Evolutionary conservation across 768 basidiomycete species (phyloP), one percentile per base, ranked within the genome.

Genomic region (Xerocomellus chrysenteron): DNA sequence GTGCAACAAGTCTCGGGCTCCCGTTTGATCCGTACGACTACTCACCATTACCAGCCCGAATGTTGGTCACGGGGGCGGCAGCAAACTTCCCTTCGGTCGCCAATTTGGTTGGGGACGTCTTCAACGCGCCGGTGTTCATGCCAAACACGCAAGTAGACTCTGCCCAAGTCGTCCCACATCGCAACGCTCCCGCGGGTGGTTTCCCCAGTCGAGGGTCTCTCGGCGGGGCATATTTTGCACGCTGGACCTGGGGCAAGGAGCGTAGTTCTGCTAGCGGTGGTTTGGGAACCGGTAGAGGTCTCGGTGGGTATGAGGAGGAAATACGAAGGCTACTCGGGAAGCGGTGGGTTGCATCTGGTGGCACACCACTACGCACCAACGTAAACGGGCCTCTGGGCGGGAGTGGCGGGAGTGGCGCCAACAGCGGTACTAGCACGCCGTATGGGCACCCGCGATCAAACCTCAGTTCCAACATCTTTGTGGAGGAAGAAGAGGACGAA

Each of bases 171-270:
- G 79, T 82, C 16, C 79, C 74, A 11, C 89, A 90, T 62, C 81
- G 89, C 26, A 90, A 90, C 61, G 83, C 88, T 0, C 90, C 90
- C 9, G 86, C 85, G 0, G 62, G 67, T 24, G 87, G 88, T 14
- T 90, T 82, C 70, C 85, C 88, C 0, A 82, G 82, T 14, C 81
- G 90, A 13, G 87, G 84, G 1, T 78, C 87, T 0, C 74, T 93
- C 4, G 91, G 91, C 0, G 81, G 83, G 0, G 88, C 91, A 2
- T 93, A 90, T 65, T 74, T 90, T 41, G 92, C 90, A 30, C 80
- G 92, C 9, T 94, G 92, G 91, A 86, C 90, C 42, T 93, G 90
- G 90, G 84, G 88, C 40, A 80, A 83, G 60, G 86, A 90, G 53
- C 74, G 76, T 28, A 73, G 65, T 53, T 70, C 71, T 11, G 50